phyloP scores from a whole-genome alignment of 352 stramenopile species.

The Globisporangium cylindrosporum region DNA sequence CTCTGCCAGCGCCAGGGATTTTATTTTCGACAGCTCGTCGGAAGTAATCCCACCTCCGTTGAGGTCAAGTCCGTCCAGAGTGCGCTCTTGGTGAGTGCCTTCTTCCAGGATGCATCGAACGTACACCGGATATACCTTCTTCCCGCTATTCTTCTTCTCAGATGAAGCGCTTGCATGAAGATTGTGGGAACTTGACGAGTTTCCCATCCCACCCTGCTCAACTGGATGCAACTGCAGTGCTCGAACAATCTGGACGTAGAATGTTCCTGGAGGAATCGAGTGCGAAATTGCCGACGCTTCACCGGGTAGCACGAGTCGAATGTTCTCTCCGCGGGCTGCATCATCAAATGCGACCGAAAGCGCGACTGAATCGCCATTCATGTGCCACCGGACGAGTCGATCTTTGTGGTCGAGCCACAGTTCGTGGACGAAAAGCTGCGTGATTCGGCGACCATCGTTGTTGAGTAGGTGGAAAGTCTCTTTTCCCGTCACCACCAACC shows the following conservation, averaged over 20 bases:
- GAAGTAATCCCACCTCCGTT: constrained; percentile 21
- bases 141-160: constrained; percentile 19
- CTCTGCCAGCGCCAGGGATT: constrained; percentile 22
- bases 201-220: constrained; percentile 24
- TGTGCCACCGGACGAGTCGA: constrained; percentile 78
- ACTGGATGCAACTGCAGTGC: constrained; percentile 58
- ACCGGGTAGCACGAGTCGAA: constrained; percentile 73
- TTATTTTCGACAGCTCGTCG: constrained; percentile 20
- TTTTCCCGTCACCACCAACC: constrained; percentile 77
- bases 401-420: constrained; percentile 85
- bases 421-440: constrained; percentile 84
- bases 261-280: constrained; percentile 69
- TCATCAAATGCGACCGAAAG: constrained; percentile 81
- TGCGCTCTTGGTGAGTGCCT: constrained; percentile 73
- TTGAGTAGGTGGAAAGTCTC: constrained; percentile 76
- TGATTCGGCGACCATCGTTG: constrained; percentile 57
- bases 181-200: background rate
- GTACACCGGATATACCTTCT: constrained; percentile 64
- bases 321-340: constrained; percentile 59
- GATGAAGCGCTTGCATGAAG: background rate
- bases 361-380: constrained; percentile 78
- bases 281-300: constrained; percentile 72
- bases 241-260: constrained; percentile 79
- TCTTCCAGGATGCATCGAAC: constrained; percentile 74
- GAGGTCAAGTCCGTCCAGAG: constrained; percentile 61